A percentile compares a stretch with the other conserved stretches of the same genome.
These are phyloP conservation scores for Penicillium canescens DNA, from an alignment of 495 filamentous ascomycete genomes.

Conservation along the genomic window DNA sequence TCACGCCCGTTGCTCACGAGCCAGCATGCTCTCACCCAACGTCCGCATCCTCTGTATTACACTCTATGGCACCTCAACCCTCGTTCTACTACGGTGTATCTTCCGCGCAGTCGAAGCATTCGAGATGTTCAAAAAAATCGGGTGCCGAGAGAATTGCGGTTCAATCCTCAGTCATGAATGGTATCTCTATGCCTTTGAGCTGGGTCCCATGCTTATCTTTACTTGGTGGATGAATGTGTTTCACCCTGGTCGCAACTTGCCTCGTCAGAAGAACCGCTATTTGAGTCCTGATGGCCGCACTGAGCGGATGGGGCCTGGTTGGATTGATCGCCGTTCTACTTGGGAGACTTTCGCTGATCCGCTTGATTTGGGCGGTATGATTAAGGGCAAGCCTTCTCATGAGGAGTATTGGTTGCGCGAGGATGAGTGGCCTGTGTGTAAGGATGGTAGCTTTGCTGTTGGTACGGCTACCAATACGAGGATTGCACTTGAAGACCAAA, in stretches of 20 bases:
- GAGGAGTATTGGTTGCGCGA: conserved; percentile 32
- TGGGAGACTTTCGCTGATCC: conserved; percentile 38
- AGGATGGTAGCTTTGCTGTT: conserved; percentile 33
- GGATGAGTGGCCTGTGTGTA: conserved; percentile 28
- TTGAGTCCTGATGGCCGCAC: conserved; percentile 32
- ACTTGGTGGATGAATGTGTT: conserved; percentile 40
- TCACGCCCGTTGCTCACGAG: conserved; percentile 25
- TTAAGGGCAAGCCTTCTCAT: conserved; percentile 29
- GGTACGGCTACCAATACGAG: conserved; percentile 28
- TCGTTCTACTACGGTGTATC: conserved; percentile 39
- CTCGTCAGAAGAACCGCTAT: conserved; percentile 31
- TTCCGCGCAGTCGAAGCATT: conserved; percentile 40
- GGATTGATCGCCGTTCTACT: conserved; percentile 29
- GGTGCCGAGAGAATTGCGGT: conserved; percentile 24
- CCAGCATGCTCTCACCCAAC: conserved; percentile 28
- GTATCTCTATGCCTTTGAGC: conserved; percentile 42
- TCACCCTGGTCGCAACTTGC: conserved; percentile 35
- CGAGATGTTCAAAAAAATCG: conserved; percentile 20
- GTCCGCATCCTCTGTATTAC: conserved; percentile 35
- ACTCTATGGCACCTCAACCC: conserved; percentile 39
- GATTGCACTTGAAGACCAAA: not conserved
- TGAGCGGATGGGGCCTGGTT: conserved; percentile 42
- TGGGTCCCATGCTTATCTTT: conserved; percentile 39
- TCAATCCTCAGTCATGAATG: conserved; percentile 36
- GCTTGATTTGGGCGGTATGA: conserved; percentile 29